These are phyloP conservation scores for Dendrobium chrysotoxum DNA, from an alignment of 106 monocot genomes.

Conservation along the genomic window DNA sequence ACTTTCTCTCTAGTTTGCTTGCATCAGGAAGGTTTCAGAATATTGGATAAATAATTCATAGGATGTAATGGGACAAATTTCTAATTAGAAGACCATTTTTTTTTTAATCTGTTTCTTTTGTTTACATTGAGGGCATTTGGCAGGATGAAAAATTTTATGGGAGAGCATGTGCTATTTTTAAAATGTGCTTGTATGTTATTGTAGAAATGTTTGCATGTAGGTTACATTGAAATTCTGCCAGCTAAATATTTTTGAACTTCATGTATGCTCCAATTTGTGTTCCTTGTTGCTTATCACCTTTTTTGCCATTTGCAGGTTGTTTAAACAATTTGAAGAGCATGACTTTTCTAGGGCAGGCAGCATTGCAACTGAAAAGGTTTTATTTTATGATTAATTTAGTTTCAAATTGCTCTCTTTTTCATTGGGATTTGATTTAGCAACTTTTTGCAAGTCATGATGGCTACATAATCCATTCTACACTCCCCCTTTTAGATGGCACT, in stretches of 20 bases:
- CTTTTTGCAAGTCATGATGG: neutral
- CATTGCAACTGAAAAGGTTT: conserved; percentile 72
- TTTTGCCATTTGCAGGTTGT: conserved; percentile 35
- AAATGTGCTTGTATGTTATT: neutral
- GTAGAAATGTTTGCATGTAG: neutral
- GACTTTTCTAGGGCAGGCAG: conserved; percentile 92
- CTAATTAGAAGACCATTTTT: neutral
- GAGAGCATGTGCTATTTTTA: neutral
- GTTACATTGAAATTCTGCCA: neutral
- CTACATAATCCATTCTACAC: too few relatives aligned
- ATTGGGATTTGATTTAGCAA: neutral
- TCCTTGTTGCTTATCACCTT: neutral
- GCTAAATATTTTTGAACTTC: neutral
- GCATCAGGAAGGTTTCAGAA: neutral
- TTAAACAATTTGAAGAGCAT: conserved; percentile 69
- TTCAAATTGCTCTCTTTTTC: neutral
- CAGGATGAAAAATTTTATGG: neutral
- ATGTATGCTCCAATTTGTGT: neutral
- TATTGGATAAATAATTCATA: neutral
- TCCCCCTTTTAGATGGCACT: too few relatives aligned
- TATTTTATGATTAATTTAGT: neutral
- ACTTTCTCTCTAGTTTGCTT: too few relatives aligned
- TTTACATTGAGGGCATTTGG: neutral
- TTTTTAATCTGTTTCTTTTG: neutral
- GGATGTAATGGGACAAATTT: neutral